Conservation (phyloP, 2,329 filamentous ascomycete species). For the Scytalidium sp. region DNA sequence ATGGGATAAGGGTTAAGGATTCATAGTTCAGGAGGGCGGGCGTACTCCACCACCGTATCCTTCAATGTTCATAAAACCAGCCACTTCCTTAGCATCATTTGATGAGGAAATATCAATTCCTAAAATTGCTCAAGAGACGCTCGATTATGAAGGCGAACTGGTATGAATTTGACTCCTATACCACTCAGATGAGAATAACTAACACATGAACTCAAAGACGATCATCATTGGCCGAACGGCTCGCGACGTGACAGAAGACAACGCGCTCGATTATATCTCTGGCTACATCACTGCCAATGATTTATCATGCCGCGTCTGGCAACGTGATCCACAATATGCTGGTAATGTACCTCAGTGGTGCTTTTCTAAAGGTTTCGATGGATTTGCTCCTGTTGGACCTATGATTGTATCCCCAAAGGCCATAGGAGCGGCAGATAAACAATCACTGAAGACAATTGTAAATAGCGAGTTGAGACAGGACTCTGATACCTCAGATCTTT, state of each 20-base stretch:
- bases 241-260: constrained; percentile 21
- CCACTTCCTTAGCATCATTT: constrained; percentile 34
- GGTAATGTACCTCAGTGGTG: constrained; percentile 38
- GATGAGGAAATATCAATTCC: constrained; percentile 41
- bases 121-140: constrained; percentile 39
- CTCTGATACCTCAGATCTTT: constrained; percentile 38
- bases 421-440: constrained; percentile 8
- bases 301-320: constrained; percentile 50
- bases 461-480: constrained; percentile 42
- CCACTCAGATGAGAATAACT: no score
- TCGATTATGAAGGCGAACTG: constrained; percentile 47
- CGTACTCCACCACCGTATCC: constrained; percentile 48
- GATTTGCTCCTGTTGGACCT: constrained; percentile 40
- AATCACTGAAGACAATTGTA: constrained; percentile 34
- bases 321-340: constrained; percentile 44
- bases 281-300: constrained; percentile 51
- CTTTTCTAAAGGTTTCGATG: constrained; percentile 44
- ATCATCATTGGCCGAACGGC: constrained; percentile 46
- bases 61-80: constrained; percentile 49
- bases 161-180: no score
- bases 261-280: constrained; percentile 11
- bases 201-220: constrained; percentile 24
- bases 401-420: constrained; percentile 29
- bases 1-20: neutral
- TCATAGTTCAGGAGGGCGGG: constrained; percentile 49